Base-by-base conservation (phyloP, 805 yeast genomes). In the Saturnispora bothae region DNA sequence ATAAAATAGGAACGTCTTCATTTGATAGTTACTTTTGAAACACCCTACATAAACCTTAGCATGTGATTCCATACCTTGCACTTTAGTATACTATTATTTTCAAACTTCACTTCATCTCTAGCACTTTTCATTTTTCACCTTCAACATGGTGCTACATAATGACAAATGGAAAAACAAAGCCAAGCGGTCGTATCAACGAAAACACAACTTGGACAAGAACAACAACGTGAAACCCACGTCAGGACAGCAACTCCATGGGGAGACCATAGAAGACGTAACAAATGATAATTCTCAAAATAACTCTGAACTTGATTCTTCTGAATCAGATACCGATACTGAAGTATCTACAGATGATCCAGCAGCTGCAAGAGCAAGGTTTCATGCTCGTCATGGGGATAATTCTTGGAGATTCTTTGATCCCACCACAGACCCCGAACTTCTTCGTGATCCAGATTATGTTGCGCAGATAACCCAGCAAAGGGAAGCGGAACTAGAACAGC, bases 161-260 rank as follows among this genome's bases (percentile, higher is more conserved):
- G 65, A 61, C 36, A 70, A 70, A 51, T 70, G 76, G 76, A 71
- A 70, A 40, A 54, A 60, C 34, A 64, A 60, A 41, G 71, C 73
- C 13, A 68, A 63, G 37, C 48, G 51, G 27, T 52, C 59, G 14
- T 67, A 67, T 42, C 46, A 60, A 50, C 50, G 58, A 31, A 70
- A 71, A 46, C 75, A 69, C 46, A 68, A 67, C 1, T 41, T 50
- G 5, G 28, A 37, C 23, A 23, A 37, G 26, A 40, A 42, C 14
- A 48, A 44, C 26, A 31, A n/a, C n/a, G n/a, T n/a, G n/a, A n/a
- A 34, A 14, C 40, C 42, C 1, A 28, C 40, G 21, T 22, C 25
- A 22, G 23, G 22, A 1, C 12, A 4, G 5, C 26, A 19, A 28
- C 10, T 6, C 5, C 10, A 5, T 6, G 16, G n/a, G n/a, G n/a